phyloP scores from a whole-genome alignment of 202 grass and related monocot species.

The Saccharum hybrid region DNA sequence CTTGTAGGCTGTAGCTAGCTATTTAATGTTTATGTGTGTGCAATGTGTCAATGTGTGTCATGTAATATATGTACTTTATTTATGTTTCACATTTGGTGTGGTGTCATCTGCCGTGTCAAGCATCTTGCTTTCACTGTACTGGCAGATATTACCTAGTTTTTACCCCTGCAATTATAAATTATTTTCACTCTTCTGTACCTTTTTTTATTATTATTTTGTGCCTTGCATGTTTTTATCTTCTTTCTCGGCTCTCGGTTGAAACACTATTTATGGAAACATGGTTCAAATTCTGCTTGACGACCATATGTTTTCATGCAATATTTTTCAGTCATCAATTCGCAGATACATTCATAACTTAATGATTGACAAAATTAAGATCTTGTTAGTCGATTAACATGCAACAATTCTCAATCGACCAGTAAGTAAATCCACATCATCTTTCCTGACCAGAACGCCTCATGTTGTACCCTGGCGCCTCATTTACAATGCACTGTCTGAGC shows the following conservation, averaged over 20 bases:
- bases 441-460: slow-evolving; percentile 32
- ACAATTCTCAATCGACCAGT: slow-evolving; percentile 43
- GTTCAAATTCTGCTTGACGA: slow-evolving; percentile 15
- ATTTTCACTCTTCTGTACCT: slow-evolving; percentile 23
- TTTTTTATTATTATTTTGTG: slow-evolving; percentile 13
- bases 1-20: too few species aligned
- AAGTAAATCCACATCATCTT: slow-evolving; percentile 23
- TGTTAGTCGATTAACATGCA: too few species aligned
- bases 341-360: slow-evolving; percentile 34
- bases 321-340: slow-evolving; percentile 26
- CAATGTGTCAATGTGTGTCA: slow-evolving; percentile 4
- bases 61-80: slow-evolving; percentile 60
- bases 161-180: slow-evolving; percentile 1
- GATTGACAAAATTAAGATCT: too few species aligned
- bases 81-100: slow-evolving; percentile 41
- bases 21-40: slow-evolving; percentile 34
- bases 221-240: slow-evolving; percentile 20
- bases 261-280: slow-evolving; percentile 20
- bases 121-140: slow-evolving; percentile 57
- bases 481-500: slow-evolving; percentile 26
- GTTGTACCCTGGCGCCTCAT: slow-evolving; percentile 11
- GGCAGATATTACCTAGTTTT: slow-evolving; percentile 22
- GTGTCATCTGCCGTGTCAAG: slow-evolving; percentile 43
- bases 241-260: background rate
- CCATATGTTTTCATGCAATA: slow-evolving; percentile 29